A percentile compares a stretch with the other conserved stretches of the same genome.
phyloP scores from a whole-genome alignment of 2,329 filamentous ascomycete species.

The Paecilomyces variotii region DNA sequence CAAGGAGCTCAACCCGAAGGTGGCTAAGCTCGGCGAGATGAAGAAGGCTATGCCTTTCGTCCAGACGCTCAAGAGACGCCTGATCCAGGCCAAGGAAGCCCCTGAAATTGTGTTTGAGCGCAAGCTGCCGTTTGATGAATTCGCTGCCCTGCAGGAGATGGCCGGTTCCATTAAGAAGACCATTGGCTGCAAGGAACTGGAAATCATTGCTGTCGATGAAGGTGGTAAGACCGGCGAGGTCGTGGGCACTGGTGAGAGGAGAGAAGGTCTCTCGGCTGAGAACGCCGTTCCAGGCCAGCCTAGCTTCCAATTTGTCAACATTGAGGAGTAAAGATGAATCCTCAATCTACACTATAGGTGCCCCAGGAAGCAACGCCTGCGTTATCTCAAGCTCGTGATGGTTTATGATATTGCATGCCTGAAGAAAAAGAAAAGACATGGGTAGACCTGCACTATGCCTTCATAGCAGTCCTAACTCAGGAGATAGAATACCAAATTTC shows the following conservation, averaged over 20 bases:
- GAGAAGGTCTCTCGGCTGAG: conserved; percentile 57
- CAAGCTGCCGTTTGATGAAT: conserved; percentile 81
- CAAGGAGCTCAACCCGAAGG: conserved; percentile 68
- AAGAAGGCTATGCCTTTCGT: conserved; percentile 99
- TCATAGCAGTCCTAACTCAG: neutral
- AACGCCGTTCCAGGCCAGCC: conserved; percentile 74
- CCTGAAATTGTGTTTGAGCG: conserved; percentile 66
- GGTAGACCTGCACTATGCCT: neutral
- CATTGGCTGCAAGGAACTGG: conserved; percentile 61
- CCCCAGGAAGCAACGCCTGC: neutral
- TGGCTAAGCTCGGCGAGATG: conserved; percentile 70
- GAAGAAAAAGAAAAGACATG: neutral
- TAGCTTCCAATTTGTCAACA: conserved; percentile 78
- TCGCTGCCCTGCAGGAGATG: conserved; percentile 67
- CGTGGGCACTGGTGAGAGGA: conserved; percentile 44
- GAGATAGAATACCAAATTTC: neutral
- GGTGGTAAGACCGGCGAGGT: conserved; percentile 43
- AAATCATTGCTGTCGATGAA: conserved; percentile 62
- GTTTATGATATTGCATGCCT: neutral
- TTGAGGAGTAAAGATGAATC: conserved; percentile 38
- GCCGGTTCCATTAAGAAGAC: conserved; percentile 69
- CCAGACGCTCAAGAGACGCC: conserved; percentile 73
- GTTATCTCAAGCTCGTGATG: neutral
- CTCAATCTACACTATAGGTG: neutral
- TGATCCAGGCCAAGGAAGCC: conserved; percentile 60